These are phyloP conservation scores for Platanus orientalis DNA, from an alignment of 164 flowering plant genomes.

Conservation along the genomic window DNA sequence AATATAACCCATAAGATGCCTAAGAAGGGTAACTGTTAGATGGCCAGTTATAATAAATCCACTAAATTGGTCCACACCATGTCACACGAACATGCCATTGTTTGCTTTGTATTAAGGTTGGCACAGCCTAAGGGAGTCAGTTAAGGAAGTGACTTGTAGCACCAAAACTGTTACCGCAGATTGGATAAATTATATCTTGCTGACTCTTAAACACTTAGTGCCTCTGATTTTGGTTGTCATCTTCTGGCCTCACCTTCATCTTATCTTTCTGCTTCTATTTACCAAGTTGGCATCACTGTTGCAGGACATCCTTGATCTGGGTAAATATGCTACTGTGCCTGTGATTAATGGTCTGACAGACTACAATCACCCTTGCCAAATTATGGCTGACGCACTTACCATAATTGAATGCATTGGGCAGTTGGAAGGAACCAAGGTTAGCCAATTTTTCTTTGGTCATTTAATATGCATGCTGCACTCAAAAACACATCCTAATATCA, in stretches of 20 bases:
- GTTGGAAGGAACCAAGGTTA: slow-evolving; percentile 90
- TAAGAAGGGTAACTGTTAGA: too few species aligned
- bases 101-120: background rate
- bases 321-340: slow-evolving; percentile 79
- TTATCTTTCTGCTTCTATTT: slow-evolving; percentile 4
- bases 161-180: background rate
- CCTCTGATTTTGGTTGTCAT: background rate
- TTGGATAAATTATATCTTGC: background rate
- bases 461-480: background rate
- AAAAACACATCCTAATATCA: too few species aligned
- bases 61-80: background rate
- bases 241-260: background rate
- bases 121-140: background rate
- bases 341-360: slow-evolving; percentile 95
- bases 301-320: slow-evolving; percentile 93
- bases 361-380: slow-evolving; percentile 95
- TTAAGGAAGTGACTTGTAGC: background rate
- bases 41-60: background rate
- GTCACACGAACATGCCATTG: background rate
- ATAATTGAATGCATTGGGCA: slow-evolving; percentile 88
- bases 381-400: slow-evolving; percentile 99
- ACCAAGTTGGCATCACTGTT: slow-evolving; percentile 2
- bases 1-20: too few species aligned
- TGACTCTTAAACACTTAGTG: background rate
- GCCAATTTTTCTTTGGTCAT: background rate